Percentiles rank a stretch among this genome's conserved stretches.
phyloP scores from a whole-genome alignment of 2,329 filamentous ascomycete genomes.

The Amauroascus verrucosus region DNA sequence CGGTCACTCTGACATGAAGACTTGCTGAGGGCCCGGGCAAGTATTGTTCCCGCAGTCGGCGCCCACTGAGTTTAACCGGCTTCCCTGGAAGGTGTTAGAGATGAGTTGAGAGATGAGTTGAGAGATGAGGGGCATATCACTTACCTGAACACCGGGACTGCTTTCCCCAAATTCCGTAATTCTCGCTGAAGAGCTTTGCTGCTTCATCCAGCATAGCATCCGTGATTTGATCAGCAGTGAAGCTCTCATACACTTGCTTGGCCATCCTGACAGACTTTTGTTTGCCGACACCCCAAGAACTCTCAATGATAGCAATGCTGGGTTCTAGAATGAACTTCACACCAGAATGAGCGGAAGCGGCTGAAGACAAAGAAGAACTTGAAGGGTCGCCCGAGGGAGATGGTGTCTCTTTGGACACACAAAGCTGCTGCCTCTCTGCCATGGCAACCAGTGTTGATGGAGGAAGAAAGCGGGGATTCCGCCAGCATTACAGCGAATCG shows the following conservation, averaged over 20 bases:
- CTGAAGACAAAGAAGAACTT: background rate
- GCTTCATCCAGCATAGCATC: conserved; percentile 31
- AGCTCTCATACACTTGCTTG: conserved; percentile 20
- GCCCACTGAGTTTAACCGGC: conserved; percentile 9
- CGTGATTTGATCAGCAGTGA: conserved; percentile 24
- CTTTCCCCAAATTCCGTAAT: conserved; percentile 28
- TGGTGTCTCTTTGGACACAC: background rate
- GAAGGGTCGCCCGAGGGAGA: background rate
- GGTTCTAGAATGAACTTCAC: background rate
- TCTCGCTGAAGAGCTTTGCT: conserved; percentile 26
- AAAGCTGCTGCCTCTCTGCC: background rate
- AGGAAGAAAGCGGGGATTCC: background rate
- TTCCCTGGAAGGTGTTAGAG: conserved; percentile 20
- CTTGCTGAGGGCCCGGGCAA: conserved; percentile 5
- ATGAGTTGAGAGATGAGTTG: conserved; percentile 27
- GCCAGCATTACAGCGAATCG: background rate
- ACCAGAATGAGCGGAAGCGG: background rate
- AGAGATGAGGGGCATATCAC: conserved; percentile 15
- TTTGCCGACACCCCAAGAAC: background rate
- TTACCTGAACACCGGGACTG: conserved; percentile 17
- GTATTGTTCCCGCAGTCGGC: conserved; percentile 13
- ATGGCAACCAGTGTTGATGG: background rate
- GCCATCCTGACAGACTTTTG: conserved; percentile 5
- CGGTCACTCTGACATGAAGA: conserved; percentile 12
- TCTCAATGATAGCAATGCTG: background rate